Conservation (phyloP, 352 stramenopile genomes). For the Pythium coloratum region DNA sequence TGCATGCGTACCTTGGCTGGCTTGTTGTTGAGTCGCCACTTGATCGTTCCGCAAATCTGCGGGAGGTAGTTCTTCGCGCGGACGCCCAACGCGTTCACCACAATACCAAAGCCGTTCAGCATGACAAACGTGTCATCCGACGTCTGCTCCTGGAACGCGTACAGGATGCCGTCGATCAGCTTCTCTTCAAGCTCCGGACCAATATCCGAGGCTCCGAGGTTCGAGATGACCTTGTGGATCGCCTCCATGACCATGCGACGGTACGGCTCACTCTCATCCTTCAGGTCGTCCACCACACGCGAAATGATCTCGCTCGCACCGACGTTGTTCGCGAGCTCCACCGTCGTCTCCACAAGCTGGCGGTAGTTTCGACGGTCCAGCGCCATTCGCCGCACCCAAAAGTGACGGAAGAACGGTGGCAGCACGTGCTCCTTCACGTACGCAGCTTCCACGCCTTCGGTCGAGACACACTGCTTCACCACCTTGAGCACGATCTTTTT, state of each 20-base stretch:
- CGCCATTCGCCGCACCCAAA: constrained; percentile 99
- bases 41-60: constrained; percentile 99
- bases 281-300: constrained; percentile 98
- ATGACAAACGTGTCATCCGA: constrained; percentile 95
- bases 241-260: constrained; percentile 99
- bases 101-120: constrained; percentile 98
- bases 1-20: constrained; percentile 98
- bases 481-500: constrained; percentile 98
- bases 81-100: constrained; percentile 97
- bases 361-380: constrained; percentile 98
- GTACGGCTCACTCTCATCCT: constrained; percentile 99
- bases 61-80: constrained; percentile 98
- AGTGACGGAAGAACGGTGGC: constrained; percentile 98
- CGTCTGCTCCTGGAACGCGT: constrained; percentile 98
- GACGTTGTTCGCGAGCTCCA: constrained; percentile 99
- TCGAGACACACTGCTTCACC: constrained; percentile 98
- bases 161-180: constrained; percentile 99
- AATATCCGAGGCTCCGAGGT: constrained; percentile 96
- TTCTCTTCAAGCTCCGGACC: constrained; percentile 97
- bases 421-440: constrained; percentile 99
- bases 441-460: constrained; percentile 96
- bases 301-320: constrained; percentile 98
- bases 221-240: constrained; percentile 98
- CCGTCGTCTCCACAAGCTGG: constrained; percentile 98
- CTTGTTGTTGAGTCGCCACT: constrained; percentile 99